These are phyloP conservation scores for Pseudocercospora cruenta DNA, from an alignment of 2,329 filamentous ascomycete genomes.

Conservation along the genomic window DNA sequence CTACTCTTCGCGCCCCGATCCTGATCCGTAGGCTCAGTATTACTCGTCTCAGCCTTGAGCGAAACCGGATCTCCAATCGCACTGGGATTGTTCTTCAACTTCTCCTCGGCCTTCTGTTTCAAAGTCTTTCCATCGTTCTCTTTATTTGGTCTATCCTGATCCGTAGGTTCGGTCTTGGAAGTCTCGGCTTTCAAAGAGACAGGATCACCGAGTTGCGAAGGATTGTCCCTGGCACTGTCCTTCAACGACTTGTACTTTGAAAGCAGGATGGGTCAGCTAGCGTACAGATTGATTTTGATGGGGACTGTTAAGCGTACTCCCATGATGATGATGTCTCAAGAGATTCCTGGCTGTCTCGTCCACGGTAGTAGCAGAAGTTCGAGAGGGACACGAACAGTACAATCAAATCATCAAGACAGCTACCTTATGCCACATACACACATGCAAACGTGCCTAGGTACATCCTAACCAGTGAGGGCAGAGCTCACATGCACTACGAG, in stretches of 20 bases:
- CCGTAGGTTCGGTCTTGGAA: conserved; percentile 28
- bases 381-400: too few relatives aligned
- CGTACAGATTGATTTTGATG: not conserved
- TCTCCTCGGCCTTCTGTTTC: conserved; percentile 32
- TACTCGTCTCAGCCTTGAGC: conserved; percentile 42
- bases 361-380: too few relatives aligned
- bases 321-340: not conserved
- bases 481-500: not conserved
- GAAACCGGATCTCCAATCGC: conserved; percentile 42
- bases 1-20: conserved; percentile 37
- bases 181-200: conserved; percentile 43
- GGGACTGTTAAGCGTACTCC: not conserved
- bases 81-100: conserved; percentile 38
- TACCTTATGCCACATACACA: not conserved
- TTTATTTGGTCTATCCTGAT: not conserved
- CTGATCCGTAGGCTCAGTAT: conserved; percentile 39
- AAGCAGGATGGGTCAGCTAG: not conserved
- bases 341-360: too few relatives aligned
- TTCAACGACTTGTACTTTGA: conserved; percentile 29
- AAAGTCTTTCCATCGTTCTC: conserved; percentile 20
- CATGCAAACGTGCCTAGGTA: not conserved
- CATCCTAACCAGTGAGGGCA: not conserved
- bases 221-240: conserved; percentile 34
- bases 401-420: too few relatives aligned
- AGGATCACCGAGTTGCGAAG: conserved; percentile 40